A percentile compares a stretch with the other conserved stretches of the same genome.
Evolutionary conservation across 1,284 basidiomycete species (phyloP).

Genomic region (Fomes fomentarius): DNA sequence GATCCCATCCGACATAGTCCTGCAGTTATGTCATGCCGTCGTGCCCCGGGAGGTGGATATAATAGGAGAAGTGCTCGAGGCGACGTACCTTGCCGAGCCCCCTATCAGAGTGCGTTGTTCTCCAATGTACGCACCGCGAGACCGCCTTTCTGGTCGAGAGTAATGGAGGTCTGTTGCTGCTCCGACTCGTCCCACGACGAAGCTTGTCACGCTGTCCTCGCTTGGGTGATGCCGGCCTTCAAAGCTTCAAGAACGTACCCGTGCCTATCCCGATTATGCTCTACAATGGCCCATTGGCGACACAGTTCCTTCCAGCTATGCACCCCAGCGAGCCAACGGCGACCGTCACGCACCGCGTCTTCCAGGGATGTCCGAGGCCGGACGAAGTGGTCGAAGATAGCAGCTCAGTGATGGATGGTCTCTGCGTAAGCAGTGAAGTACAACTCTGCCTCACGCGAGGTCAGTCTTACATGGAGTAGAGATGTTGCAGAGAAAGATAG

Average conservation of each 20-base stretch:
- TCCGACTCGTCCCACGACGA: conserved; percentile 30
- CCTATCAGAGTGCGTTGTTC: conserved; percentile 24
- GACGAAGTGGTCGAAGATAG: conserved; percentile 28
- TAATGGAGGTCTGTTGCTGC: conserved; percentile 21
- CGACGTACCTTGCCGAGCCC: conserved; percentile 23
- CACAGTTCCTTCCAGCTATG: conserved; percentile 30
- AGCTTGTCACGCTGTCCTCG: conserved; percentile 16
- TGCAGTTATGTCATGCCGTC: background rate
- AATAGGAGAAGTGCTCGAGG: background rate
- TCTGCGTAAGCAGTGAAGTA: conserved; percentile 26
- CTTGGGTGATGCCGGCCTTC: conserved; percentile 21
- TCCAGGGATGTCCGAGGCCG: conserved; percentile 20
- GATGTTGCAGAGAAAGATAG: conserved; percentile 23
- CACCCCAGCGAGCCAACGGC: conserved; percentile 18
- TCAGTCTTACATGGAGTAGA: conserved; percentile 19
- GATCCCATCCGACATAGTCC: conserved; percentile 14
- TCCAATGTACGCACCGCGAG: conserved; percentile 24
- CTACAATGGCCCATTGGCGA: conserved; percentile 21
- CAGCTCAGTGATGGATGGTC: conserved; percentile 29
- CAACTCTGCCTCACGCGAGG: conserved; percentile 16
- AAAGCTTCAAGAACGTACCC: conserved; percentile 21
- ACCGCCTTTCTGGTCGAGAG: conserved; percentile 11
- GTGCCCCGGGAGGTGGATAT: background rate
- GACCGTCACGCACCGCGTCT: conserved; percentile 13
- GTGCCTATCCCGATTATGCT: conserved; percentile 27